Evolutionary conservation across 345 rosid species (phyloP).

Genomic region (Populus nigra): DNA sequence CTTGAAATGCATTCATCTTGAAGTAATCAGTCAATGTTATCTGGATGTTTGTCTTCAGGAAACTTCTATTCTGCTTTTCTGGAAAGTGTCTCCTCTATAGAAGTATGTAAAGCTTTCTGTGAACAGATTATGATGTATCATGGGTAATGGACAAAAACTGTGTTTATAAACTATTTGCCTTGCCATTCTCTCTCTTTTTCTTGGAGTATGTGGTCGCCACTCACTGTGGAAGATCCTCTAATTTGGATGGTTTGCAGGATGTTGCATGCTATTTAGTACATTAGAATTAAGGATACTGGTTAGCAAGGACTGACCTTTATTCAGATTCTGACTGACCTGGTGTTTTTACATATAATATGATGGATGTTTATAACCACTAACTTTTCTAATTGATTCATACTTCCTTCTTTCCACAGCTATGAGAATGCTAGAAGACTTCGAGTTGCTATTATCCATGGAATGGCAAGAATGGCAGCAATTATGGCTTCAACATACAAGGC

Average conservation of each 20-base stretch:
- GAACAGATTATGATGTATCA: not conserved
- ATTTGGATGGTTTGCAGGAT: not conserved
- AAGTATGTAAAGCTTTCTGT: not conserved
- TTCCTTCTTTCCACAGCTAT: conserved; percentile 42
- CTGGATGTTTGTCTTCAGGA: not conserved
- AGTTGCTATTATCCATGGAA: conserved; percentile 76
- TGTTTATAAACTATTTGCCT: not conserved
- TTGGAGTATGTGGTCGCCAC: not conserved
- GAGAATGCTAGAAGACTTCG: conserved; percentile 73
- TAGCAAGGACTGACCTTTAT: not conserved
- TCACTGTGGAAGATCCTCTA: not conserved
- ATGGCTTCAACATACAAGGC: conserved; percentile 96
- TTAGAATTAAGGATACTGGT: not conserved
- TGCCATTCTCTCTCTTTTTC: not conserved
- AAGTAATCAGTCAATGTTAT: not conserved
- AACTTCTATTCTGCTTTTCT: not conserved
- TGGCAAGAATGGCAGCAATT: conserved; percentile 94
- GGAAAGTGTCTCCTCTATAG: not conserved
- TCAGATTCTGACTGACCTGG: not conserved
- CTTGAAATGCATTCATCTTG: not conserved
- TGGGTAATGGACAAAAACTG: not conserved
- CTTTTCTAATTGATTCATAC: conserved; percentile 1
- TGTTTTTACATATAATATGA: not conserved
- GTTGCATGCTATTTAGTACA: not conserved
- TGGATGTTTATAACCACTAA: not conserved